A percentile compares a stretch with the other conserved stretches of the same genome.
phyloP scores from a whole-genome alignment of 108 stramenopile genomes.

The Fragilariopsis cylindrus region DNA sequence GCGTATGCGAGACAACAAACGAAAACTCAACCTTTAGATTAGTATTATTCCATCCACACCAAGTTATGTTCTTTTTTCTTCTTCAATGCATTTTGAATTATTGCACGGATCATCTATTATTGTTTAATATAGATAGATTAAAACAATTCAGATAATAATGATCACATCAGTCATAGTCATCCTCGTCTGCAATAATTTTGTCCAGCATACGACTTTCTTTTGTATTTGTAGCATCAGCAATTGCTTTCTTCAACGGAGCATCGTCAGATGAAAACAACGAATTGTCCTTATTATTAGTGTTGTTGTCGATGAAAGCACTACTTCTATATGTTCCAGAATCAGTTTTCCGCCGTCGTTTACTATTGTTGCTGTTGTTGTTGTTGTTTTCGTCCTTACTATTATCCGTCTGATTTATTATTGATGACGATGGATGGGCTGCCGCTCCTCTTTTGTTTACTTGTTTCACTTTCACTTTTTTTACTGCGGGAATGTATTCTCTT shows the following conservation, averaged over 20 bases:
- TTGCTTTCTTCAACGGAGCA: conserved; percentile 4
- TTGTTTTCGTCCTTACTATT: background rate
- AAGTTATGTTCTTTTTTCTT: too few relatives aligned
- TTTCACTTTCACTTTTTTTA: background rate
- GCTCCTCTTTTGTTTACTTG: background rate
- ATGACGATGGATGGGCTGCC: background rate
- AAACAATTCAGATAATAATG: background rate
- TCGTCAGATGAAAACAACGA: too few relatives aligned
- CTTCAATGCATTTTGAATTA: too few relatives aligned
- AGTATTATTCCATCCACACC: too few relatives aligned
- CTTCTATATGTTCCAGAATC: too few relatives aligned
- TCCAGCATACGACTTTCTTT: background rate
- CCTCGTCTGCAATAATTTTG: conserved; percentile 4
- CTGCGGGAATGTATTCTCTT: background rate
- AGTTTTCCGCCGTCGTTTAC: too few relatives aligned
- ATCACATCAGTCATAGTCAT: conserved; percentile 7
- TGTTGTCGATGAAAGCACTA: too few relatives aligned
- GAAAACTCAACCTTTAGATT: too few relatives aligned
- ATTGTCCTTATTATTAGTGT: too few relatives aligned
- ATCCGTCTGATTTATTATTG: background rate
- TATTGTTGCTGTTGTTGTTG: background rate
- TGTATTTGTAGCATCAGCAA: background rate
- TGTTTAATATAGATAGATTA: too few relatives aligned
- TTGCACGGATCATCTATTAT: too few relatives aligned
- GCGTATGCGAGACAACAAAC: background rate